phyloP scores from a whole-genome alignment of 805 yeast species.

The Myxozyma neotropica region DNA sequence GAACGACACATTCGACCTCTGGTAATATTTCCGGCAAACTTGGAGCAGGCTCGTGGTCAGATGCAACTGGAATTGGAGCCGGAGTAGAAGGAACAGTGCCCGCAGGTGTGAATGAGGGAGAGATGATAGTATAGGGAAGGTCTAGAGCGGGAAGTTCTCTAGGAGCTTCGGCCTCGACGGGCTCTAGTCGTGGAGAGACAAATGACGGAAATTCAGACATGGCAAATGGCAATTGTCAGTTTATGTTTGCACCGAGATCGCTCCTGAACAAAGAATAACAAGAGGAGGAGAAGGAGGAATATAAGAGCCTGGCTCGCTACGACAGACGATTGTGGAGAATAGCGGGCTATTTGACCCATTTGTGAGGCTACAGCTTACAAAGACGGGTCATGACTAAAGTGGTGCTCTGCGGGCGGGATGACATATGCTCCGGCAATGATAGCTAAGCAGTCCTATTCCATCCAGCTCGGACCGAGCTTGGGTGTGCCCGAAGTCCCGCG shows the following conservation, averaged over 20 bases:
- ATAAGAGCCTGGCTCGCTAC: no score
- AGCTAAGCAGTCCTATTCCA: not conserved
- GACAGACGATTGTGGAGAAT: not conserved
- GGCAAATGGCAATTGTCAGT: not conserved
- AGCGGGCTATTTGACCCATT: not conserved
- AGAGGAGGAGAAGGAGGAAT: no score
- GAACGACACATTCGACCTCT: conserved; percentile 78
- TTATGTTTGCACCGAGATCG: not conserved
- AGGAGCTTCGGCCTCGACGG: not conserved
- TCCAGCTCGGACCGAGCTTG: no score
- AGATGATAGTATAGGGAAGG: conserved; percentile 20
- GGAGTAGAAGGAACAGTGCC: conserved; percentile 30
- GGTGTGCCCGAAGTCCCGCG: not conserved
- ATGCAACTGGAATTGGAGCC: conserved; percentile 24
- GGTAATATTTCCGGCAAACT: conserved; percentile 54
- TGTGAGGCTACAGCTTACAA: not conserved
- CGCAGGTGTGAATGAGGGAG: conserved; percentile 29
- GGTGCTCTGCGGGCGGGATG: not conserved
- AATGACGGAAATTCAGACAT: conserved; percentile 28
- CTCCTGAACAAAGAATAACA: no score
- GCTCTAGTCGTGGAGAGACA: conserved; percentile 27
- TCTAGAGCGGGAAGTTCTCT: conserved; percentile 1
- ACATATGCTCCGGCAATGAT: not conserved
- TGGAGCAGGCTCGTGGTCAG: conserved; percentile 19
- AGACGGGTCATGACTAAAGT: not conserved